Evolutionary conservation across 129 eudicot genomes (phyloP).

Genomic region (Kitagawia praeruptora): DNA sequence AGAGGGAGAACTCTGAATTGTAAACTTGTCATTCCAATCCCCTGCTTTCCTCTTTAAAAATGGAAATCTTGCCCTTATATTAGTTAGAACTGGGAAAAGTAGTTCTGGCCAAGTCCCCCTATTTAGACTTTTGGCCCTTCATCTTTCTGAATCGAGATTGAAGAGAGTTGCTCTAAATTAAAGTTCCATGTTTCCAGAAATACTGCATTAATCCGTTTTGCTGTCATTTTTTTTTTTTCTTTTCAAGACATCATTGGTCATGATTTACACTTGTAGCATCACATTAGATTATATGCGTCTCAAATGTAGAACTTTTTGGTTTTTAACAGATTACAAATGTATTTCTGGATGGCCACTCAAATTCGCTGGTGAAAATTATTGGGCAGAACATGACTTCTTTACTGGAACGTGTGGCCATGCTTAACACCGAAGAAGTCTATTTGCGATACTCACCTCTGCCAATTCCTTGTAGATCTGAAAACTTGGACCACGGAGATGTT

Average conservation of each 20-base stretch:
- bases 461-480: neutral
- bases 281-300: neutral
- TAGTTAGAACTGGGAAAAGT: too few relatives aligned
- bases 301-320: neutral
- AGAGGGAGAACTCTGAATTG: neutral
- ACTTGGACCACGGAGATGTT: conserved; percentile 1
- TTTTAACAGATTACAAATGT: conserved; percentile 31
- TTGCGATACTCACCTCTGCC: conserved; percentile 33
- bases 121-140: too few relatives aligned
- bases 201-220: neutral
- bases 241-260: neutral
- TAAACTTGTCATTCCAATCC: neutral
- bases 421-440: conserved; percentile 17
- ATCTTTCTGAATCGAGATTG: too few relatives aligned
- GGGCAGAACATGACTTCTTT: conserved; percentile 26
- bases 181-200: neutral
- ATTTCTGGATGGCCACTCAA: conserved; percentile 33
- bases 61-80: neutral
- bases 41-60: neutral
- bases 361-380: conserved; percentile 27
- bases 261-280: neutral
- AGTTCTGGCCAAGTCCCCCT: too few relatives aligned
- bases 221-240: neutral
- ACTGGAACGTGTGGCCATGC: conserved; percentile 20
- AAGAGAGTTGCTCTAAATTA: too few relatives aligned